Percentiles rank a stretch among this genome's conserved stretches.
Evolutionary conservation across 345 rosid genomes (phyloP).

Genomic region (Cochlearia excelsa): DNA sequence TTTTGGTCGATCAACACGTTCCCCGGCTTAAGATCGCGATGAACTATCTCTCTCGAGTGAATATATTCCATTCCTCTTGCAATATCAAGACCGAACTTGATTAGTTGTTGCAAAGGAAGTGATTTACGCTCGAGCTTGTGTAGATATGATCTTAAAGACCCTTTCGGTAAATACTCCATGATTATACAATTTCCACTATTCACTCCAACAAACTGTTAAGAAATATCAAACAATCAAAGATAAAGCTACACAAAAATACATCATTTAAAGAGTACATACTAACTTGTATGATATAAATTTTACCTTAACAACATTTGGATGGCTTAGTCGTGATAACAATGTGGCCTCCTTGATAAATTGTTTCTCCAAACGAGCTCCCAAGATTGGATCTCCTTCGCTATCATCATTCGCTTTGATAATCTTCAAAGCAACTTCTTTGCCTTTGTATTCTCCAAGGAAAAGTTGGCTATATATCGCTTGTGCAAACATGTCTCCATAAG

Average conservation of each 20-base stretch:
- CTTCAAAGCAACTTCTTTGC: slow-evolving; percentile 75
- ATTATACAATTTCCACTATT: slow-evolving; percentile 53
- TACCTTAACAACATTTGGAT: slow-evolving; percentile 74
- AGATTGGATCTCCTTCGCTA: slow-evolving; percentile 45
- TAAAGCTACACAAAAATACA: neutral
- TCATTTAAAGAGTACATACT: neutral
- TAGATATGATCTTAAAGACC: slow-evolving; percentile 70
- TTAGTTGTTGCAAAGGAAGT: slow-evolving; percentile 52
- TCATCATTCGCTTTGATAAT: slow-evolving; percentile 54
- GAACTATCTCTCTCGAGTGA: slow-evolving; percentile 74
- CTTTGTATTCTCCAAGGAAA: slow-evolving; percentile 68
- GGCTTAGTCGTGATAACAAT: slow-evolving; percentile 60
- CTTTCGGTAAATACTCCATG: slow-evolving; percentile 55
- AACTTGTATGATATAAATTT: neutral
- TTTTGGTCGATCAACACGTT: slow-evolving; percentile 63
- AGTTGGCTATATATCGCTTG: slow-evolving; percentile 71
- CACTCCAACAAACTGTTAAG: slow-evolving; percentile 54
- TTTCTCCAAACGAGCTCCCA: slow-evolving; percentile 58
- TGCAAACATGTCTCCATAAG: slow-evolving; percentile 64
- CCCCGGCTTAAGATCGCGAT: slow-evolving; percentile 88
- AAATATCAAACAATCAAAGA: slow-evolving; percentile 18
- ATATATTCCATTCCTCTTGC: slow-evolving; percentile 53
- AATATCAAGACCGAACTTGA: slow-evolving; percentile 38
- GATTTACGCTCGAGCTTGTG: slow-evolving; percentile 62
- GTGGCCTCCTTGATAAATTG: slow-evolving; percentile 70